Conservation (phyloP, 2,329 filamentous ascomycete species). For the Aquanectria penicillioides region DNA sequence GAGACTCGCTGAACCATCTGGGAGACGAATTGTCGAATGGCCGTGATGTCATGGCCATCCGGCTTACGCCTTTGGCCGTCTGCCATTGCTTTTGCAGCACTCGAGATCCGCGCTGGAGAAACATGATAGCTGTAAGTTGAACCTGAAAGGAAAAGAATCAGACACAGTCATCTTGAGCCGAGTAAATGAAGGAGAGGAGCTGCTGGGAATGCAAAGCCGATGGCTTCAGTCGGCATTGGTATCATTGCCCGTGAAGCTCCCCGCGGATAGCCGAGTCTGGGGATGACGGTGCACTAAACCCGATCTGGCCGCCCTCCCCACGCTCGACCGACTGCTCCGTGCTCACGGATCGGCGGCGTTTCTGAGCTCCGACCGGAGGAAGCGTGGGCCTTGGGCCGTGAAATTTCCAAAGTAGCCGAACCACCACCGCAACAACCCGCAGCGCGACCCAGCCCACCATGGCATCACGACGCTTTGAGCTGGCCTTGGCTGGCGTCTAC, state of each 20-base stretch:
- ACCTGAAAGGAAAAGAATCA: slow-evolving; percentile 31
- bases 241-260: slow-evolving; percentile 39
- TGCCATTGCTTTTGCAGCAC: slow-evolving; percentile 62
- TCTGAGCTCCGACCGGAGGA: slow-evolving; percentile 22
- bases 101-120: slow-evolving; percentile 63
- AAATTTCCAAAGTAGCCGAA: slow-evolving; percentile 34
- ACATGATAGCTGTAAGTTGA: slow-evolving; percentile 54
- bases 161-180: slow-evolving; percentile 20
- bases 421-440: slow-evolving; percentile 18
- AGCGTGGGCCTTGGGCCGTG: slow-evolving; percentile 14
- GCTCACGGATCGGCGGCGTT: slow-evolving; percentile 24
- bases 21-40: slow-evolving; percentile 43
- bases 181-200: slow-evolving; percentile 34
- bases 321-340: slow-evolving; percentile 32
- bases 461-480: slow-evolving; percentile 46
- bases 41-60: slow-evolving; percentile 44
- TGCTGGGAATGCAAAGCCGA: slow-evolving; percentile 34
- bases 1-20: slow-evolving; percentile 63
- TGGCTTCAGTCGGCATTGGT: slow-evolving; percentile 50
- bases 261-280: slow-evolving; percentile 53
- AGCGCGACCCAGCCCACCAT: slow-evolving; percentile 33
- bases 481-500: slow-evolving; percentile 41
- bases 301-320: slow-evolving; percentile 33
- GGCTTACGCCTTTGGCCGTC: slow-evolving; percentile 53
- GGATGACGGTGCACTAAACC: slow-evolving; percentile 39